phyloP scores from a whole-genome alignment of 1,139 yeast species.

The Debaryomyces sp. region DNA sequence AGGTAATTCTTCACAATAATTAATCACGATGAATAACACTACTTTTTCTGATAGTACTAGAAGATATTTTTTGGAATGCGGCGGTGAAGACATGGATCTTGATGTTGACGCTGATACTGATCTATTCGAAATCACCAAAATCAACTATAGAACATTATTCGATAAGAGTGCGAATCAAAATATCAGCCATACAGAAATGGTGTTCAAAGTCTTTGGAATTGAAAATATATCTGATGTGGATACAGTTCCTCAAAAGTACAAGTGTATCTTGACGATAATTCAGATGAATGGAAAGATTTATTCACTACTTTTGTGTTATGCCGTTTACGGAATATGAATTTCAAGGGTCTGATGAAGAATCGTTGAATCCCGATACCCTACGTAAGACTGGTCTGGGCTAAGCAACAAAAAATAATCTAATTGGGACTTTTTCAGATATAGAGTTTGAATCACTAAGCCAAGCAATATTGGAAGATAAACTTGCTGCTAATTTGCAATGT shows the following conservation, averaged over 20 bases:
- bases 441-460: background rate
- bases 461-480: background rate
- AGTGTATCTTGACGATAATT: too few relatives aligned
- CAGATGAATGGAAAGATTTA: too few relatives aligned
- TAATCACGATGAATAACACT: background rate
- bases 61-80: background rate
- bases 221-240: background rate
- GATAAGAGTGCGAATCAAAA: background rate
- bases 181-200: background rate
- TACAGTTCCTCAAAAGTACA: too few relatives aligned
- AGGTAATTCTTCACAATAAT: background rate
- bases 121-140: background rate
- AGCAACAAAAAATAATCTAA: background rate
- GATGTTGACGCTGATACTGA: background rate
- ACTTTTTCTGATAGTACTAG: background rate
- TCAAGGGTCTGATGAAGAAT: too few relatives aligned
- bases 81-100: background rate
- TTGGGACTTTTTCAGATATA: conserved; percentile 3
- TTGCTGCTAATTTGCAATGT: background rate
- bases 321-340: too few relatives aligned
- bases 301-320: too few relatives aligned
- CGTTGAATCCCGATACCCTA: too few relatives aligned
- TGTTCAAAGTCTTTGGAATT: background rate
- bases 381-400: too few relatives aligned
- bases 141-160: background rate